Percentiles rank a stretch among this genome's conserved stretches.
phyloP scores from a whole-genome alignment of 108 stramenopile species.

The Stephanodiscus minutulus region DNA sequence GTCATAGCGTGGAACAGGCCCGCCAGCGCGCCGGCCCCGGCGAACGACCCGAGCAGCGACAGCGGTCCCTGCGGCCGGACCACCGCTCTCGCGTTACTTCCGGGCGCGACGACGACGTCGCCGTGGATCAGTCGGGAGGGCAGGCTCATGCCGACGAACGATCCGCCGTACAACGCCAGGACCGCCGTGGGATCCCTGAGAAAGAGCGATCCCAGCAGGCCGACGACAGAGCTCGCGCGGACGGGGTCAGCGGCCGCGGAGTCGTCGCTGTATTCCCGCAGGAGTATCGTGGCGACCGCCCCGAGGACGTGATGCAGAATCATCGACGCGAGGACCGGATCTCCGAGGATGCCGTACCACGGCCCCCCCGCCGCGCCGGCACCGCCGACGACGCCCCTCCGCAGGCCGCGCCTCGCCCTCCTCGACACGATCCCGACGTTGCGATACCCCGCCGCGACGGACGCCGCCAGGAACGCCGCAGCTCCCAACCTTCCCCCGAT shows the following conservation, averaged over 20 bases:
- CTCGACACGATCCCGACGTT: constrained; percentile 19
- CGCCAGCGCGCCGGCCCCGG: constrained; percentile 27
- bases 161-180: constrained; percentile 59
- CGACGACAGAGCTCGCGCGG: constrained; percentile 51
- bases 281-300: constrained; percentile 51
- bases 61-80: constrained; percentile 1
- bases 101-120: constrained; percentile 1
- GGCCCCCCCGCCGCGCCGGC: not conserved
- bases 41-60: constrained; percentile 16
- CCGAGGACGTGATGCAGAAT: constrained; percentile 46
- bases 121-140: constrained; percentile 59
- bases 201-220: constrained; percentile 39
- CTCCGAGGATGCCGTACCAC: not conserved
- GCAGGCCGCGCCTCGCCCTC: constrained; percentile 16
- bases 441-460: constrained; percentile 29
- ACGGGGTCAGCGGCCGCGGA: constrained; percentile 51
- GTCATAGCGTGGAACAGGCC: constrained; percentile 30
- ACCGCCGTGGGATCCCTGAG: constrained; percentile 23
- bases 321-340: constrained; percentile 21
- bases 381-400: constrained; percentile 14
- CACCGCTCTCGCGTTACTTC: not conserved
- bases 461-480: constrained; percentile 50
- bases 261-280: constrained; percentile 50
- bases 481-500: constrained; percentile 57
- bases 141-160: constrained; percentile 56